Conservation (phyloP, 2,329 filamentous ascomycete genomes). For the Penicillium sclerotigenum region DNA sequence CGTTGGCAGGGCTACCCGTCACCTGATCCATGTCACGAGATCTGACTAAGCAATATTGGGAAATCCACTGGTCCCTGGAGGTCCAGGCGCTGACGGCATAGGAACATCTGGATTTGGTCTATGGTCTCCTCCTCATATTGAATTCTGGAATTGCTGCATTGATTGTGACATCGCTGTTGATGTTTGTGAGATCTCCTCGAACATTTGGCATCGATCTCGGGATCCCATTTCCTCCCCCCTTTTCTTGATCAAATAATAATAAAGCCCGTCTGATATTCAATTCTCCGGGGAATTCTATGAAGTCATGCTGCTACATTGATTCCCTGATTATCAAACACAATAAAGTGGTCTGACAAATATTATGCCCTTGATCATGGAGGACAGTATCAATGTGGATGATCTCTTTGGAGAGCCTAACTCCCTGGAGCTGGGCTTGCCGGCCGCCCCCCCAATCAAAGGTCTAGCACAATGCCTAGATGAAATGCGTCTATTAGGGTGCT, state of each 20-base stretch:
- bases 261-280: conserved; percentile 2
- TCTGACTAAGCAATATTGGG: conserved; percentile 17
- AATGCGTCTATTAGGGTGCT: conserved; percentile 70
- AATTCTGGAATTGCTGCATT: neutral
- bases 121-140: neutral
- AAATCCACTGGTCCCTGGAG: conserved; percentile 5
- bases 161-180: neutral
- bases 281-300: conserved; percentile 5
- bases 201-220: neutral
- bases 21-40: conserved; percentile 8
- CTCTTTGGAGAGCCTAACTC: conserved; percentile 66
- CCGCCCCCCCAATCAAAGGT: conserved; percentile 59
- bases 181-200: neutral
- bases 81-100: conserved; percentile 8
- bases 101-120: conserved; percentile 1
- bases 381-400: conserved; percentile 64
- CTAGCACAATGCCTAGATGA: conserved; percentile 73
- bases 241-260: conserved; percentile 3
- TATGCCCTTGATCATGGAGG: conserved; percentile 57
- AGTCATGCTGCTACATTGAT: conserved; percentile 19
- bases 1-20: conserved; percentile 25
- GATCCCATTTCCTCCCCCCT: neutral
- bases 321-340: neutral
- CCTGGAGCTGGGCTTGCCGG: conserved; percentile 55
- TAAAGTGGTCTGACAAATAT: conserved; percentile 8